Evolutionary conservation across 192 early-diverging fungal species (phyloP), one percentile per base, ranked within the genome.

Genomic region (Coemansia sp.): DNA sequence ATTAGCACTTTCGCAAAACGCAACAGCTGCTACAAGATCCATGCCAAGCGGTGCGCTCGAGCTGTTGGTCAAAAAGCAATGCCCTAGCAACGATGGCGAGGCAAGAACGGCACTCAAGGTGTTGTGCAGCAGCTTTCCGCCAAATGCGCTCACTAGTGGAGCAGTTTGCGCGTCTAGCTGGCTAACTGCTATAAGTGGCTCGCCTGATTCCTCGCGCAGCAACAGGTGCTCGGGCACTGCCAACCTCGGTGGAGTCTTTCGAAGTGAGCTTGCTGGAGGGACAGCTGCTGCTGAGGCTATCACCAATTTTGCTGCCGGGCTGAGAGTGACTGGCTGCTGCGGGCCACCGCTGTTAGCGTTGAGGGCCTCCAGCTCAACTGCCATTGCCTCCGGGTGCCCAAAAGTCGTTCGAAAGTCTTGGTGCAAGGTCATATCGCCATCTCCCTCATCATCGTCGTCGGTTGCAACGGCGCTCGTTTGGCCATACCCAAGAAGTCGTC

Each of bases 111-210:
- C 38, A 42, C 70, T 67, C 51, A 84, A 5, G 0, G 81, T 84
- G 66, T 75, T 78, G 13, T 61, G 29, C 44, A 78, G 11, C 33
- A 78, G 51, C 5, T 64, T 64, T 3, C 76, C 76, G 24, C 73
- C 80, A 42, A 68, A 70, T 3, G 44, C 46, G 0, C 59, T 61
- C 27, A 82, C 72, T 11, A 66, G 46, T n/a, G 65, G 61, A 38
- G 73, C 68, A 2, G 80, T 72, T 9, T 71, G 68, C 7, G 71
- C 29, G 60, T 82, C 72, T n/a, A 82, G 52, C 16, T 68, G 68
- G 38, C 64, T 68, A 22, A 77, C 70, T 34, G 67, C 74, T 36
- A 81, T 49, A 10, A 54, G 55, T 36, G 74, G 74, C 18, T 72
- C 59, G 38, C 74, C 62, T 10, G 43, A 27, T 5, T 65, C 51